Percentiles rank a stretch among this genome's conserved stretches.
Conservation (phyloP, 495 filamentous ascomycete genomes). For the Talaromyces ruber region DNA sequence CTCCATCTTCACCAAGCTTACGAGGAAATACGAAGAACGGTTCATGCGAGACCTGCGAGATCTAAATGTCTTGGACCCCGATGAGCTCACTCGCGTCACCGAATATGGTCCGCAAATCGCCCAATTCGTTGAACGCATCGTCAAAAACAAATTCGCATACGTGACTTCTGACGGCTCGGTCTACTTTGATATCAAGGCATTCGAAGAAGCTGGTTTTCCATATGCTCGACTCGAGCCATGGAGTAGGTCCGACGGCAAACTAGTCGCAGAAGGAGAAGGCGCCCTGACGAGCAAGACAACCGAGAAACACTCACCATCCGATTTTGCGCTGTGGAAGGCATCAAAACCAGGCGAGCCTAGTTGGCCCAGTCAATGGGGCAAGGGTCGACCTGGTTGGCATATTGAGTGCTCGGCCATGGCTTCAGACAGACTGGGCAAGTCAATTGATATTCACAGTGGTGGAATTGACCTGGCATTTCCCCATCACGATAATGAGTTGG, state of each 20-base stretch:
- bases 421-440: slow-evolving; percentile 67
- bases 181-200: slow-evolving; percentile 87
- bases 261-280: slow-evolving; percentile 87
- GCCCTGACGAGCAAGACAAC: slow-evolving; percentile 59
- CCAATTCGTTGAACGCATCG: slow-evolving; percentile 64
- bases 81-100: slow-evolving; percentile 77
- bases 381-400: slow-evolving; percentile 89
- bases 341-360: slow-evolving; percentile 87
- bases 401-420: slow-evolving; percentile 99
- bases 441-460: slow-evolving; percentile 89
- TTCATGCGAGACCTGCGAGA: slow-evolving; percentile 80
- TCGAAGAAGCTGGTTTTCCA: slow-evolving; percentile 72
- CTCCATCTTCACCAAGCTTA: slow-evolving; percentile 70
- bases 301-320: slow-evolving; percentile 62
- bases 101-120: slow-evolving; percentile 84
- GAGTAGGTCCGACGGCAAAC: slow-evolving; percentile 70
- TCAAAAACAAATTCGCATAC: slow-evolving; percentile 84
- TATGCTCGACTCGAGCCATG: slow-evolving; percentile 86
- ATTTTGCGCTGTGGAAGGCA: slow-evolving; percentile 95
- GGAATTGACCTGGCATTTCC: slow-evolving; percentile 92
- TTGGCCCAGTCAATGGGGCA: slow-evolving; percentile 82
- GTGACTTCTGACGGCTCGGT: slow-evolving; percentile 72
- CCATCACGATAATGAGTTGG: slow-evolving; percentile 94
- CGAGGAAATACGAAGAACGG: slow-evolving; percentile 69
- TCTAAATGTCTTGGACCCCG: slow-evolving; percentile 78